phyloP scores from a whole-genome alignment of 768 basidiomycete species.

The Mycena galericulata region DNA sequence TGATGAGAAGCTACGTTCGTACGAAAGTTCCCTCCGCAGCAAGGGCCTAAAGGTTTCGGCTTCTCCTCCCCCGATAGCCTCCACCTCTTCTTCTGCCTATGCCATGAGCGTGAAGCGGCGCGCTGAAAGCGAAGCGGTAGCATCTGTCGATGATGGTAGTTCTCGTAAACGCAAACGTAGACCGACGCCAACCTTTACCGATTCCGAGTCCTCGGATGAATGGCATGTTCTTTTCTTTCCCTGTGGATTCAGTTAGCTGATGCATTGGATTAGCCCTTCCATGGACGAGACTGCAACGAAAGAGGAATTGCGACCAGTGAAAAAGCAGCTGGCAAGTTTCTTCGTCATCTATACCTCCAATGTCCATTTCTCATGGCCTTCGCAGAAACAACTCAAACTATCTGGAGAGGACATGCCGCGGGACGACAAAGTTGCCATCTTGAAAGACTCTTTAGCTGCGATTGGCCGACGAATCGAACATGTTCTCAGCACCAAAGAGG shows the following conservation, averaged over 20 bases:
- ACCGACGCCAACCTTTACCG: slow-evolving; percentile 97
- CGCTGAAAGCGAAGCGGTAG: slow-evolving; percentile 88
- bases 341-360: neutral
- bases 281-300: slow-evolving; percentile 96
- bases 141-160: slow-evolving; percentile 79
- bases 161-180: slow-evolving; percentile 87
- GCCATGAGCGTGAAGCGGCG: slow-evolving; percentile 75
- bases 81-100: slow-evolving; percentile 76
- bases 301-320: slow-evolving; percentile 95
- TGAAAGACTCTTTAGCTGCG: slow-evolving; percentile 94
- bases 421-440: slow-evolving; percentile 94
- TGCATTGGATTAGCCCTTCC: slow-evolving; percentile 70
- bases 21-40: slow-evolving; percentile 82
- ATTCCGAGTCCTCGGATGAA: slow-evolving; percentile 92
- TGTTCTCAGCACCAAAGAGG: slow-evolving; percentile 81
- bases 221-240: slow-evolving; percentile 68
- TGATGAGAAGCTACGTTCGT: slow-evolving; percentile 91
- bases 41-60: slow-evolving; percentile 78
- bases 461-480: slow-evolving; percentile 93
- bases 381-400: slow-evolving; percentile 93
- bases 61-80: slow-evolving; percentile 80
- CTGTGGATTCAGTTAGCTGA: slow-evolving; percentile 16
- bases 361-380: neutral
- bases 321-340: slow-evolving; percentile 87
- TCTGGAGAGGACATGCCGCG: slow-evolving; percentile 94